A percentile compares a stretch with the other conserved stretches of the same genome.
Conservation (phyloP, 768 basidiomycete species). For the Auriscalpium microsporum region DNA sequence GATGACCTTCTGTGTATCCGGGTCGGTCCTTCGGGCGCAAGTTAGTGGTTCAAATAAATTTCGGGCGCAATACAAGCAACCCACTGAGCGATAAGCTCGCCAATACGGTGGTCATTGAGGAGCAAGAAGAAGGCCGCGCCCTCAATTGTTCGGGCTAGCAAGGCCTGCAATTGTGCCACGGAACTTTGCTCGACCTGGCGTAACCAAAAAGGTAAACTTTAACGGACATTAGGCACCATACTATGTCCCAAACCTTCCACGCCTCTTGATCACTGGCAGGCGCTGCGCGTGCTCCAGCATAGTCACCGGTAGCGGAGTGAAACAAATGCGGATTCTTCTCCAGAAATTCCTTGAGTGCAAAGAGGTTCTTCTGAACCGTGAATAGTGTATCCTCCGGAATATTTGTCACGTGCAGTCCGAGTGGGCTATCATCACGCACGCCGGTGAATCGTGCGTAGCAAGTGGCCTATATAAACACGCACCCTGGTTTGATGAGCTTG, state of each 20-base stretch:
- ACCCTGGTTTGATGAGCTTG: constrained; percentile 64
- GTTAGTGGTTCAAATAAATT: constrained; percentile 2
- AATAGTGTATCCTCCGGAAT: constrained; percentile 55
- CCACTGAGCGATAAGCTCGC: constrained; percentile 76
- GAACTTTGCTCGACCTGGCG: constrained; percentile 72
- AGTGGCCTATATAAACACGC: constrained; percentile 20
- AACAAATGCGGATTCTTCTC: constrained; percentile 81
- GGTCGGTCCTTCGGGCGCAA: constrained; percentile 49
- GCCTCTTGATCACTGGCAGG: constrained; percentile 73
- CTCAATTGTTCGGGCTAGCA: constrained; percentile 83
- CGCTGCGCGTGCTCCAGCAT: constrained; percentile 43
- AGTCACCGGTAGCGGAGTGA: constrained; percentile 69
- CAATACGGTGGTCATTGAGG: constrained; percentile 82
- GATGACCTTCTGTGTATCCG: constrained; percentile 62
- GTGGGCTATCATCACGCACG: constrained; percentile 24
- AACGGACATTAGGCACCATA: not conserved
- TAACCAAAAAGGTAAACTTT: constrained; percentile 10
- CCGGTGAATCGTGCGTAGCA: not conserved
- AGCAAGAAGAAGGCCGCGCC: constrained; percentile 91
- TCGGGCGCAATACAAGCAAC: constrained; percentile 17
- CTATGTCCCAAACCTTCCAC: constrained; percentile 54
- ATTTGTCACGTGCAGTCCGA: constrained; percentile 47
- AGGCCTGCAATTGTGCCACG: constrained; percentile 62
- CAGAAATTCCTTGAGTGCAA: constrained; percentile 66
- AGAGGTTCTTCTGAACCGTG: constrained; percentile 72